A percentile compares a stretch with the other conserved stretches of the same genome.
phyloP scores from a whole-genome alignment of 2,329 filamentous ascomycete species.

The Lecanicillium sp. region DNA sequence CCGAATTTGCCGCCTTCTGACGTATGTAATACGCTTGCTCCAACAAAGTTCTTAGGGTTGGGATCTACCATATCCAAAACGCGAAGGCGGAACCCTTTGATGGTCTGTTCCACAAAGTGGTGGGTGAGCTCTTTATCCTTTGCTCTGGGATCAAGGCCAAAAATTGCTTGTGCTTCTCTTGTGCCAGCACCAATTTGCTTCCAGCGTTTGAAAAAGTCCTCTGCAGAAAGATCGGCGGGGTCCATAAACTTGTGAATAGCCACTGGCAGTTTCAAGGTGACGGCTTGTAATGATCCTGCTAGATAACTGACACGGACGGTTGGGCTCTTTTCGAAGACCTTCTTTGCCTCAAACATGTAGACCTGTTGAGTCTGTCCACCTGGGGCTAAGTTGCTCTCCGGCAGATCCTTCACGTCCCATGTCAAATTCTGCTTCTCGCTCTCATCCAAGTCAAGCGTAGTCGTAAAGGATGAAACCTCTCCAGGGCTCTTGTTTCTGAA shows the following conservation, averaged over 20 bases:
- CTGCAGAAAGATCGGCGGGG: slow-evolving; percentile 70
- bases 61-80: slow-evolving; percentile 80
- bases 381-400: slow-evolving; percentile 70
- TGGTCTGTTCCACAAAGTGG: slow-evolving; percentile 59
- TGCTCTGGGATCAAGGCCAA: slow-evolving; percentile 51
- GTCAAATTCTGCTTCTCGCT: slow-evolving; percentile 59
- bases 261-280: slow-evolving; percentile 85
- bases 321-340: slow-evolving; percentile 72
- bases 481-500: slow-evolving; percentile 90
- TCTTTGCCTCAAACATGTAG: slow-evolving; percentile 84
- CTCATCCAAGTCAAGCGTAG: slow-evolving; percentile 76
- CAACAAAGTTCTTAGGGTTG: slow-evolving; percentile 89
- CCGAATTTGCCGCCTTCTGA: slow-evolving; percentile 84
- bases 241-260: slow-evolving; percentile 96
- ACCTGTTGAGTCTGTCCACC: slow-evolving; percentile 83
- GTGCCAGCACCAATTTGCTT: slow-evolving; percentile 91
- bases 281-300: slow-evolving; percentile 82
- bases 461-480: slow-evolving; percentile 84
- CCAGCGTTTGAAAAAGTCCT: slow-evolving; percentile 99
- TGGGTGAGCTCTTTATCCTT: slow-evolving; percentile 56
- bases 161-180: slow-evolving; percentile 81
- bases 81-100: slow-evolving; percentile 86
- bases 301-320: slow-evolving; percentile 93
- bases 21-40: slow-evolving; percentile 78
- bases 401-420: slow-evolving; percentile 80